phyloP scores from a whole-genome alignment of 257 asterid species.

The Coffea canephora region DNA sequence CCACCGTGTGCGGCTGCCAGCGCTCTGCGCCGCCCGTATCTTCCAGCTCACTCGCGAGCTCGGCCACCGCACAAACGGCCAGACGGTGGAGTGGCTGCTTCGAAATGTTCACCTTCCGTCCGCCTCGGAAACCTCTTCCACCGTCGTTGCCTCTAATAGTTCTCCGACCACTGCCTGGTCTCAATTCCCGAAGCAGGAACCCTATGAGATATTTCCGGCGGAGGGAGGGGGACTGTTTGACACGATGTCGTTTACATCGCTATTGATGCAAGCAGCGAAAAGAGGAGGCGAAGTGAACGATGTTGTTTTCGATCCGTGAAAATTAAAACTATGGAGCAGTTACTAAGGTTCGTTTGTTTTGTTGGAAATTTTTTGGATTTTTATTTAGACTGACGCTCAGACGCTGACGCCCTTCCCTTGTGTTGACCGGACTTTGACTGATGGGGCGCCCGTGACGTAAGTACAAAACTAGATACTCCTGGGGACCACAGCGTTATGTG shows the following conservation, averaged over 20 bases:
- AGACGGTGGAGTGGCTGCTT: slow-evolving; percentile 36
- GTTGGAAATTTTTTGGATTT: neutral
- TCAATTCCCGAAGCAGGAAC: slow-evolving; percentile 12
- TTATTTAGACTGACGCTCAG: neutral
- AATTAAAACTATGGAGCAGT: no score
- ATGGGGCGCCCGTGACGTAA: neutral
- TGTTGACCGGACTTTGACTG: slow-evolving; percentile 9
- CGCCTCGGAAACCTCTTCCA: neutral
- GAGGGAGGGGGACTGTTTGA: slow-evolving; percentile 3
- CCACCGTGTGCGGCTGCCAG: slow-evolving; percentile 30
- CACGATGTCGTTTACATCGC: slow-evolving; percentile 29
- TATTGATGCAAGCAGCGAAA: slow-evolving; percentile 19
- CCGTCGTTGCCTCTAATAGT: neutral
- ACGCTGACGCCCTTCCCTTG: neutral
- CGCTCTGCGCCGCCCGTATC: slow-evolving; percentile 33
- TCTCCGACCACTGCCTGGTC: slow-evolving; percentile 4
- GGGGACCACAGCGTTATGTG: slow-evolving; percentile 12
- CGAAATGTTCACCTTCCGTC: slow-evolving; percentile 19
- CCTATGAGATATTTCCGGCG: slow-evolving; percentile 7
- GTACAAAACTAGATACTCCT: neutral
- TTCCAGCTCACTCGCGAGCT: slow-evolving; percentile 37
- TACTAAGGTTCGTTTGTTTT: neutral
- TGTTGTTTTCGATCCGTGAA: slow-evolving; percentile 4
- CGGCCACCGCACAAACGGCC: slow-evolving; percentile 34
- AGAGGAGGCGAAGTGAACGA: slow-evolving; percentile 15